These are phyloP conservation scores for Volvox carteri DNA, from an alignment of 163 green algal species.

Conservation along the genomic window DNA sequence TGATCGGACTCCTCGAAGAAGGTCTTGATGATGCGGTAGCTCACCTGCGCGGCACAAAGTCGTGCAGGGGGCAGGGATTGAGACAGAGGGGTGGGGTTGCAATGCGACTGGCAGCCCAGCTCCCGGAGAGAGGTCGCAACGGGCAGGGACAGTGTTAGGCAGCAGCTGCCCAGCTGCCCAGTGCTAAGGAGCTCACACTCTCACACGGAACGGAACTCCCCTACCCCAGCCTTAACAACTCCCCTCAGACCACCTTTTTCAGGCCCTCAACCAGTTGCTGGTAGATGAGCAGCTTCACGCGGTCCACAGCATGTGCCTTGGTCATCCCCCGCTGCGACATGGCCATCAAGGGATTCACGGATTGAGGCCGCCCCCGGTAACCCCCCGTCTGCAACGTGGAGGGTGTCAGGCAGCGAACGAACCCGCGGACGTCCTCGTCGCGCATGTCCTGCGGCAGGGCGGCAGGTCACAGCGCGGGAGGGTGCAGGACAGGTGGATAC, in stretches of 20 bases:
- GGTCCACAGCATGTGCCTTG: conserved; percentile 11
- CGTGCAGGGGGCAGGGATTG: neutral
- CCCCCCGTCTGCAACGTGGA: neutral
- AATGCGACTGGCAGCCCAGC: no score
- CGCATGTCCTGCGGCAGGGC: conserved; percentile 13
- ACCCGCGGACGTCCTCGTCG: conserved; percentile 27
- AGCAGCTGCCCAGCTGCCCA: no score
- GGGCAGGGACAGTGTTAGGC: no score
- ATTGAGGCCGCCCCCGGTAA: neutral
- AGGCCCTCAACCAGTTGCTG: conserved; percentile 46
- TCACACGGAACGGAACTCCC: no score
- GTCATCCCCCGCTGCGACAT: neutral
- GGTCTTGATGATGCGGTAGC: conserved; percentile 38
- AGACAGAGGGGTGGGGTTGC: neutral
- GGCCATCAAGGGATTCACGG: neutral
- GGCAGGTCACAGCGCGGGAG: neutral
- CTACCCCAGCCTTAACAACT: no score
- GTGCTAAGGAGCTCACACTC: no score
- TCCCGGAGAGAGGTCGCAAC: no score
- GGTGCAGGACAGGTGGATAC: neutral
- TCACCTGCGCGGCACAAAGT: conserved; percentile 12
- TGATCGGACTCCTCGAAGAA: conserved; percentile 45
- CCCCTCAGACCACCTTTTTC: conserved; percentile 11
- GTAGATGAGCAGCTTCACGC: conserved; percentile 48
- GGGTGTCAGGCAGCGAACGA: conserved; percentile 29